Base-by-base conservation (phyloP, 371 early-diverging fungal species). In the Saksenaea vasiformis region DNA sequence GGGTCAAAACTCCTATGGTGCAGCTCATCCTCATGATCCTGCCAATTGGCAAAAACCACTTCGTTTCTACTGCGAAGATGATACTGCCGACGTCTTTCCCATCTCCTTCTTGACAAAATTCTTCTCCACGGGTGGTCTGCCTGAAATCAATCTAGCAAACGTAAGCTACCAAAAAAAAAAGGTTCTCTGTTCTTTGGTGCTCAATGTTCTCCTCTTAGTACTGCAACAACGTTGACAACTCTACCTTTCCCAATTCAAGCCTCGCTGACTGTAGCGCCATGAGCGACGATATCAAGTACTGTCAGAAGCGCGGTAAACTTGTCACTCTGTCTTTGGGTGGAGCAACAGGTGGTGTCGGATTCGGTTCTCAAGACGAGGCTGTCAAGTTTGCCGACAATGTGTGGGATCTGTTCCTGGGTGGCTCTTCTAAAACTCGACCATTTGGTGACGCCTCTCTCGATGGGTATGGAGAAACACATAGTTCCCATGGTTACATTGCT, bases 31-130 rank as follows among this genome's bases (percentile, higher is more conserved):
- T 15, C 58, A 54, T 14, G 71, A 76, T 34, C 44, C 55, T 3
- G 53, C 67, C 0, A 65, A 69, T 9, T 79, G 79, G 79, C 82
- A 82, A 64, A 70, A 84, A 58, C 74, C 86, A 3, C 70, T 92
- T 0, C 72, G 70, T 3, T 72, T 76, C 1, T 92, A 91, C 65
- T 92, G 92, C 65, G 68, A 87, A 38, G 85, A 82, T 39, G 78
- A 76, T 19, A 68, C 78, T 1, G 78, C 84, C 57, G 86, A 90
- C 66, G 74, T 87, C 5, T 78, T 91, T 26, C 85, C 87, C 1
- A 66, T 92, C 44, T 76, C 91, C 5, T 92, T 91, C 58, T 65
- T 92, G 74, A 83, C 90, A 37, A 81, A 76, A 2, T 90, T 91
- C 66, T 82, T 82, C 36, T 73, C 72, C n/a, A 62, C 76, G 53